Percentiles rank a stretch among this genome's conserved stretches.
Conservation (phyloP, 352 stramenopile genomes). For the Detonula confervacea region DNA sequence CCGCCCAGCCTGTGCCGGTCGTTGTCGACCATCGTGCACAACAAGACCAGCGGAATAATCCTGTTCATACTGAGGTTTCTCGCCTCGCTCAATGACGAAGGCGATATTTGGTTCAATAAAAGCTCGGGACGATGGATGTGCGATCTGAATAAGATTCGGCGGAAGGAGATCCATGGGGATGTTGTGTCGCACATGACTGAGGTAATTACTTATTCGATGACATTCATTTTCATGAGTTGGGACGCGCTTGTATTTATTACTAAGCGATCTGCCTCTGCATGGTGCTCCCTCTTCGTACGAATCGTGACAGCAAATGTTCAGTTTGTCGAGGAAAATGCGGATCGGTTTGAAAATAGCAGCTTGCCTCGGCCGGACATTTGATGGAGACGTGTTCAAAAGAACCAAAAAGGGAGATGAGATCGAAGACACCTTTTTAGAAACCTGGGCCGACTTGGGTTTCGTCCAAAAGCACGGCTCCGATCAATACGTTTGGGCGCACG, state of each 20-base stretch:
- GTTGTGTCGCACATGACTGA: constrained; percentile 35
- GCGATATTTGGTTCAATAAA: constrained; percentile 42
- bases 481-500: constrained; percentile 35
- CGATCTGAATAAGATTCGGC: constrained; percentile 28
- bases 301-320: constrained; percentile 29
- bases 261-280: no score
- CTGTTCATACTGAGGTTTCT: constrained; percentile 49
- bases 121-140: constrained; percentile 42
- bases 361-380: constrained; percentile 40
- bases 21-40: constrained; percentile 36
- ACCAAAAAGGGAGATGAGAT: constrained; percentile 18
- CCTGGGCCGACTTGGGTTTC: constrained; percentile 27
- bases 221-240: no score
- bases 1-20: constrained; percentile 31
- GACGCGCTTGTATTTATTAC: no score
- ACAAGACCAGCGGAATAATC: constrained; percentile 43
- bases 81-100: constrained; percentile 45
- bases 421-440: constrained; percentile 19
- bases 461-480: constrained; percentile 2
- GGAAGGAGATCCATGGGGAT: constrained; percentile 31
- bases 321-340: constrained; percentile 28
- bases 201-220: no score
- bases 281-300: no score
- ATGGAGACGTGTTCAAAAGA: constrained; percentile 29
- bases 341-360: constrained; percentile 34